phyloP scores from a whole-genome alignment of 306 rosid genomes.

The Sechiopsis laciniata region DNA sequence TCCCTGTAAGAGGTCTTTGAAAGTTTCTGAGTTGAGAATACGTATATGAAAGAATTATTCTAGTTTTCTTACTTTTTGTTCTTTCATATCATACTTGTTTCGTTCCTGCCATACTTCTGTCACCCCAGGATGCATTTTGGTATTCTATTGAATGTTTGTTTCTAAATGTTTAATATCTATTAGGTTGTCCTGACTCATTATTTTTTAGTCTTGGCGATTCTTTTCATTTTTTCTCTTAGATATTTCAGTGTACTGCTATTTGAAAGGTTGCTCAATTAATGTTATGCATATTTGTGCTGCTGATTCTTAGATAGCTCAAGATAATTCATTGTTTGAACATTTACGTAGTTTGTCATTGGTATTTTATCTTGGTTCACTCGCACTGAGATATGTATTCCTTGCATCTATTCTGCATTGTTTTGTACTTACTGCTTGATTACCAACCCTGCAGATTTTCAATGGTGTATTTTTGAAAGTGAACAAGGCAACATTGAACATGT shows the following conservation, averaged over 20 bases:
- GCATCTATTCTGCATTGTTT: background rate
- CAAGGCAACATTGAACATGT: constrained; percentile 87
- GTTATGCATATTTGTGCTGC: background rate
- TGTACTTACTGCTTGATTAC: background rate
- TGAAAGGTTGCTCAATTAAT: too few species aligned
- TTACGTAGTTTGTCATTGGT: background rate
- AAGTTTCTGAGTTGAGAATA: background rate
- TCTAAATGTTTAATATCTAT: background rate
- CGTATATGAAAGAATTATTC: background rate
- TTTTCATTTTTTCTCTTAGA: background rate
- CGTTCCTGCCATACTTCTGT: background rate
- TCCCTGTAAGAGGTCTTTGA: background rate
- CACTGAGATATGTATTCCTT: background rate
- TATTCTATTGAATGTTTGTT: too few species aligned
- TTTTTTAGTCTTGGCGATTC: too few species aligned
- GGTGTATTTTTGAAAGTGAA: constrained; percentile 88
- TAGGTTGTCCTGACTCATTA: too few species aligned
- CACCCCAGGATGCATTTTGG: too few species aligned
- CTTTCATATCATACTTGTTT: background rate
- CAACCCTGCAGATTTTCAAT: constrained; percentile 53
- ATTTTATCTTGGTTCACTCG: background rate
- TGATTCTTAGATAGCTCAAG: background rate
- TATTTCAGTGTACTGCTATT: too few species aligned
- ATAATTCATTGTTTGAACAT: background rate
- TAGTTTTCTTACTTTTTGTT: too few species aligned